A percentile compares a stretch with the other conserved stretches of the same genome.
These are phyloP conservation scores for Candida yuanshanica DNA, from an alignment of 805 yeast species.

Conservation along the genomic window DNA sequence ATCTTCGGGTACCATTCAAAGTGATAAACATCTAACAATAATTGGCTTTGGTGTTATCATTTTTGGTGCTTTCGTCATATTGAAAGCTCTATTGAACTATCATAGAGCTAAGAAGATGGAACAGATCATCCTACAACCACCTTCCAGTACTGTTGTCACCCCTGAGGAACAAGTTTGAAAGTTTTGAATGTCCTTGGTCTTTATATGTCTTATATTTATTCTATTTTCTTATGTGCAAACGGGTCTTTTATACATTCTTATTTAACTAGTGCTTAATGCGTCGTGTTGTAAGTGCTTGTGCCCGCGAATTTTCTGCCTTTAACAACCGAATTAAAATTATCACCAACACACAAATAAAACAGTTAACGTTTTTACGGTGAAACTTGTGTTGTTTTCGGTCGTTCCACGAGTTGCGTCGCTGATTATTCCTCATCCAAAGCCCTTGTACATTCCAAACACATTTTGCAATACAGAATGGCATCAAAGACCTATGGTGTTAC, in stretches of 20 bases:
- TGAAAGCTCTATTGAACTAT: conserved; percentile 69
- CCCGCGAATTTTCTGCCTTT: not conserved
- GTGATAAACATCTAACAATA: conserved; percentile 19
- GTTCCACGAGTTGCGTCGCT: too few species aligned
- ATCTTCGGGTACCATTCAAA: not conserved
- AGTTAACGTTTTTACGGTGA: too few species aligned
- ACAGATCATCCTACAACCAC: conserved; percentile 47
- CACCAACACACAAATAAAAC: too few species aligned
- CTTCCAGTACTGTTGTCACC: conserved; percentile 12
- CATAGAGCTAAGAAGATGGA: conserved; percentile 75
- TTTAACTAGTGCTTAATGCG: not conserved
- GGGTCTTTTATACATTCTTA: not conserved
- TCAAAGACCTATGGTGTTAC: conserved; percentile 24
- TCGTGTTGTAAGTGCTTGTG: too few species aligned
- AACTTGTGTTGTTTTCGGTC: too few species aligned
- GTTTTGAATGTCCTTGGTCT: not conserved
- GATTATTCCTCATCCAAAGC: too few species aligned
- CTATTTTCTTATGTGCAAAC: not conserved
- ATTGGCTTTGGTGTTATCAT: conserved; percentile 59
- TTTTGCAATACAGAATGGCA: conserved; percentile 1
- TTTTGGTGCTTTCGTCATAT: conserved; percentile 59
- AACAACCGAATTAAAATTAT: too few species aligned
- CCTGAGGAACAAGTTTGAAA: conserved; percentile 8
- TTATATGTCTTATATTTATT: not conserved
- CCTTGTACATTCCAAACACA: not conserved